Base-by-base conservation (phyloP, 139 green algal genomes). In the Penium margaritaceum region DNA sequence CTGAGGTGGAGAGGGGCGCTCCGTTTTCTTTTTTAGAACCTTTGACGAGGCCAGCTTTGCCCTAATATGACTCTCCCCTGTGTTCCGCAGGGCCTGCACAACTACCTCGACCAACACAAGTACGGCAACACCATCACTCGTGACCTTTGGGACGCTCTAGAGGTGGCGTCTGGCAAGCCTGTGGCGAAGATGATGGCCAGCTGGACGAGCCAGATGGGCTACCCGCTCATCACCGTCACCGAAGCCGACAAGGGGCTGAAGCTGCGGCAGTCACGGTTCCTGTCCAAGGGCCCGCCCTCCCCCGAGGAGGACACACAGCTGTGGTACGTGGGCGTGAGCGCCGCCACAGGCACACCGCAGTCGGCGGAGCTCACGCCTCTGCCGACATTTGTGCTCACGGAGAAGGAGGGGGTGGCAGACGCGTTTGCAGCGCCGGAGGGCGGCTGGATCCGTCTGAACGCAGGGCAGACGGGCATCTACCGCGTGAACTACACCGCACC, bases 371-470 rank as follows among this genome's bases (percentile, higher is more conserved):
- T 37, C 5, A 41, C 15, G 38, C 32, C 39, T 7, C 39, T 80
- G 12, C 67, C 70, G 19, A 34, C 67, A 19, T 39, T 58, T 3
- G 63, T 78, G 30, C 53, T 80, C 12, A 41, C 47, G 34, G 73
- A 77, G 63, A 80, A 77, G 53, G 73, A 77, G 24, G 73, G 38
- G 21, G 53, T 47, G 15, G 37, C 46, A 34, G 41, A 36, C 3
- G 66, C 38, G 41, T 70, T 67, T 55, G 68, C 30, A 19, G 53
- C 77, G 4, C 29, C 64, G n/a, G 63, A 62, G 27, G 67, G 34
- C 9, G 63, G 54, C n/a, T 91, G 86, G 84, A 54, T 92, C 3
- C 90, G 91, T 81, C 63, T 92, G 14, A 92, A 92, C 53, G 71
- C 77, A 0, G 75, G 75, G 15, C 88, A 92, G 75, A 39, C 77